These are phyloP conservation scores for Cyberlindnera mycetangii DNA, from an alignment of 805 yeast species.

Conservation along the genomic window DNA sequence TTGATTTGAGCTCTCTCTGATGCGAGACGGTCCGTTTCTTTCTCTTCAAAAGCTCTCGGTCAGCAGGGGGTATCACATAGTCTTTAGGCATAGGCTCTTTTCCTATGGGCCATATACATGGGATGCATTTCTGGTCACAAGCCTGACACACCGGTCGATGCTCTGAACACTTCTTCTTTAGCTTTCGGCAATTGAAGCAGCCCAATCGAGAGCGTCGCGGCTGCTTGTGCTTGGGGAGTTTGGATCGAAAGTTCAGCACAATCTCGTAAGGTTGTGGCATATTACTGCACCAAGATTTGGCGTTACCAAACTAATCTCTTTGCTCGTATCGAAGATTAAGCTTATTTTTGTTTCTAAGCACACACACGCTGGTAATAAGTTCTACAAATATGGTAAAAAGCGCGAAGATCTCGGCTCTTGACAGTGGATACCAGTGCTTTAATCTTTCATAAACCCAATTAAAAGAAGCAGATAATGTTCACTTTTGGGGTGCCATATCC, in stretches of 20 bases:
- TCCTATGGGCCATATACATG: slow-evolving; percentile 27
- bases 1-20: neutral
- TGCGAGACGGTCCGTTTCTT: neutral
- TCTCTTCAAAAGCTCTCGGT: slow-evolving; percentile 2
- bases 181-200: slow-evolving; percentile 41
- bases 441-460: no score
- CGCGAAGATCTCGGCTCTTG: no score
- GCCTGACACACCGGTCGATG: slow-evolving; percentile 39
- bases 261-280: slow-evolving; percentile 11
- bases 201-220: slow-evolving; percentile 10
- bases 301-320: no score
- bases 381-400: no score
- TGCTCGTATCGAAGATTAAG: no score
- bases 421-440: no score
- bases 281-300: neutral
- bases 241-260: slow-evolving; percentile 11
- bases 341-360: no score
- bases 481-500: no score
- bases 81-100: slow-evolving; percentile 20
- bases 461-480: no score
- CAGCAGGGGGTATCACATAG: slow-evolving; percentile 17
- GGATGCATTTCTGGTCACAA: slow-evolving; percentile 36
- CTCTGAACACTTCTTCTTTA: slow-evolving; percentile 66
- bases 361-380: no score
- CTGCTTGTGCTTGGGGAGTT: slow-evolving; percentile 4